Evolutionary conservation across 202 grass and related monocot species (phyloP), one percentile per base, ranked within the genome.

Genomic region (Elaeis oleifera): DNA sequence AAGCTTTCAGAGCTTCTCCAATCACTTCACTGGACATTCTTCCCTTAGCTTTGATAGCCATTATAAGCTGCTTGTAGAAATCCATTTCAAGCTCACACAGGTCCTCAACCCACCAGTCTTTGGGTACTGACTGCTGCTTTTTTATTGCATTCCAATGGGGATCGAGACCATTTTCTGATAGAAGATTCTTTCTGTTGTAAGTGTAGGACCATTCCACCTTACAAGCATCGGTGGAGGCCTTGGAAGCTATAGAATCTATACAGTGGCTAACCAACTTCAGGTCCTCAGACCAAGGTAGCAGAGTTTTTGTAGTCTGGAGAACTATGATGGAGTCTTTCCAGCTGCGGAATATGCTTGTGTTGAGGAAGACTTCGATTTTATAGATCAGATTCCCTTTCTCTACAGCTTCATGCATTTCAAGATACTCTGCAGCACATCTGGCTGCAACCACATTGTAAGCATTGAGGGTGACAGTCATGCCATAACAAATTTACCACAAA

Each of bases 321-420:
- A 94, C 85, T 55, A 94, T 89, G 69, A 94, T 89, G 3, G 88
- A 94, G 61, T 99, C 94, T 52, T 99, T 99, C 94, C 94, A 99
- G 16, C 73, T 77, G 8, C 88, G 88, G 57, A 99, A 78, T 67
- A 99, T 70, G 15, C 85, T 92, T n/a, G 85, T 89, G 53, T 59
- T 87, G 65, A 99, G 78, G 60, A 99, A 99, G 5, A 99, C 88
- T 15, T 99, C 95, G 5, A 99, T 89, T 76, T 99, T 99, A 65
- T 94, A 99, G 53, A 99, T 89, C 25, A 99, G 78, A 56, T 99
- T 99, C 70, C 95, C 95, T 87, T 99, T 99, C 26, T 99, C 89
- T 14, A 87, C 65, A 19, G 76, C 87, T 63, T 99, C 95, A 64
- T 90, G 80, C 89, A 99, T 99, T 67, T 99, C 95, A 39, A 99